Conservation (phyloP, 495 filamentous ascomycete species). For the Extremus antarcticus region DNA sequence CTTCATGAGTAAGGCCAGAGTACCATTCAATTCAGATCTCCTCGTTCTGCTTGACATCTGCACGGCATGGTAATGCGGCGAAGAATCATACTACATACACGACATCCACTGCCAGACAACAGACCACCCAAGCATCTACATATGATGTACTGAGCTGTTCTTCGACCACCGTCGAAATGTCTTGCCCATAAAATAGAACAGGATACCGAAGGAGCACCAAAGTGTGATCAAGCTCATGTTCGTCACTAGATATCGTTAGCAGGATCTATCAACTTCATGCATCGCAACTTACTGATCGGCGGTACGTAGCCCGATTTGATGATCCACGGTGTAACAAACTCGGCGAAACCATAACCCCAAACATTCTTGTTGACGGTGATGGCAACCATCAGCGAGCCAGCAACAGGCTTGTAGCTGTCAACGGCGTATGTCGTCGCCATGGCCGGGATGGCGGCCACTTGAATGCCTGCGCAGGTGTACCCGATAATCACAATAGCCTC, state of each 20-base stretch:
- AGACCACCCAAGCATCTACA: too few species aligned
- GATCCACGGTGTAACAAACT: conserved; percentile 30
- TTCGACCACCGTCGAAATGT: conserved; percentile 43
- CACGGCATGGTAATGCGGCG: too few species aligned
- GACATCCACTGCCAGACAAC: too few species aligned
- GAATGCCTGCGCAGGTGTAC: conserved; percentile 44
- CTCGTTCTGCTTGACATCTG: too few species aligned
- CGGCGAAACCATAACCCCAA: conserved; percentile 32
- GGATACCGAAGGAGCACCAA: conserved; percentile 42
- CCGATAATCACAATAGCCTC: conserved; percentile 43
- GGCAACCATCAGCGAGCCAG: conserved; percentile 31
- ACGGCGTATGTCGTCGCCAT: conserved; percentile 44
- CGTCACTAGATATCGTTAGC: conserved; percentile 34
- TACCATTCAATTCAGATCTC: too few species aligned
- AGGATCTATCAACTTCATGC: too few species aligned
- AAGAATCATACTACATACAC: too few species aligned
- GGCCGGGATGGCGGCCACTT: conserved; percentile 47
- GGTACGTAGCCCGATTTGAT: conserved; percentile 19
- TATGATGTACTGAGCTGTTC: conserved; percentile 42
- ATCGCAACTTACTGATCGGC: not conserved
- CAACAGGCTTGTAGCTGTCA: conserved; percentile 47
- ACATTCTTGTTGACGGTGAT: conserved; percentile 36
- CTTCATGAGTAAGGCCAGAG: too few species aligned
- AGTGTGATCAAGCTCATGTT: conserved; percentile 43
- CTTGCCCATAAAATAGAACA: conserved; percentile 50